Percentiles rank a stretch among this genome's conserved stretches.
Conservation (phyloP, 2,329 filamentous ascomycete species). For the Eurotiales sp. region DNA sequence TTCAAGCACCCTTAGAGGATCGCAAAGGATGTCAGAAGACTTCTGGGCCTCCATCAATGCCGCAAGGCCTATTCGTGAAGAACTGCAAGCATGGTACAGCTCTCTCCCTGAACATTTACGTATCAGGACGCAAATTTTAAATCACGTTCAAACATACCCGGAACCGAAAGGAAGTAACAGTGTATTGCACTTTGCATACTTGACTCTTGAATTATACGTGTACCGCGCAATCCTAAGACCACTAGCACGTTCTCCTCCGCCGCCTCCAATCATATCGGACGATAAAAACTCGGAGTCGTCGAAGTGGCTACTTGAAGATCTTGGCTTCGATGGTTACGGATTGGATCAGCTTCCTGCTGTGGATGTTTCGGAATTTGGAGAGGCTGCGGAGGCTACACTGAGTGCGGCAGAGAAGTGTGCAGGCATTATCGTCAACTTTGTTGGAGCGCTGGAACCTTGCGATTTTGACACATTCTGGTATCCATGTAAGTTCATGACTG, state of each 20-base stretch:
- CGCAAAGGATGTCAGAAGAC: slow-evolving; percentile 27
- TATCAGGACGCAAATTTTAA: slow-evolving; percentile 21
- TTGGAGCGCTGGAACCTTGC: slow-evolving; percentile 2
- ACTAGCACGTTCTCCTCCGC: slow-evolving; percentile 13
- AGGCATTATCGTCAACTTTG: slow-evolving; percentile 13
- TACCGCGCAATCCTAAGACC: slow-evolving; percentile 30
- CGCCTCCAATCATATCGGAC: slow-evolving; percentile 10
- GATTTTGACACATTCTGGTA: slow-evolving; percentile 12
- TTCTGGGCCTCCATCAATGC: slow-evolving; percentile 28
- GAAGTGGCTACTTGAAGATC: slow-evolving; percentile 11
- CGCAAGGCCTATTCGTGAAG: slow-evolving; percentile 25
- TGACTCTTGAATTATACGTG: slow-evolving; percentile 33
- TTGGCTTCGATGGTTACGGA: slow-evolving; percentile 7
- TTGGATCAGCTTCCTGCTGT: slow-evolving; percentile 8
- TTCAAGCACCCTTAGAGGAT: slow-evolving; percentile 27
- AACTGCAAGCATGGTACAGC: slow-evolving; percentile 29
- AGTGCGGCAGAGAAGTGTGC: slow-evolving; percentile 12
- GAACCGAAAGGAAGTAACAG: background rate
- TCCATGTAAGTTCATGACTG: slow-evolving; percentile 2
- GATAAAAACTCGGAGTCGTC: slow-evolving; percentile 1
- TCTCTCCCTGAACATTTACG: slow-evolving; percentile 28
- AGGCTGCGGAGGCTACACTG: slow-evolving; percentile 12
- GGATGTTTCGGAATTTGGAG: slow-evolving; percentile 8
- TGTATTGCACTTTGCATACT: slow-evolving; percentile 31
- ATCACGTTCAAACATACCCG: slow-evolving; percentile 10